Evolutionary conservation across 352 stramenopile species (phyloP).

Genomic region (Phytophthora meadii): DNA sequence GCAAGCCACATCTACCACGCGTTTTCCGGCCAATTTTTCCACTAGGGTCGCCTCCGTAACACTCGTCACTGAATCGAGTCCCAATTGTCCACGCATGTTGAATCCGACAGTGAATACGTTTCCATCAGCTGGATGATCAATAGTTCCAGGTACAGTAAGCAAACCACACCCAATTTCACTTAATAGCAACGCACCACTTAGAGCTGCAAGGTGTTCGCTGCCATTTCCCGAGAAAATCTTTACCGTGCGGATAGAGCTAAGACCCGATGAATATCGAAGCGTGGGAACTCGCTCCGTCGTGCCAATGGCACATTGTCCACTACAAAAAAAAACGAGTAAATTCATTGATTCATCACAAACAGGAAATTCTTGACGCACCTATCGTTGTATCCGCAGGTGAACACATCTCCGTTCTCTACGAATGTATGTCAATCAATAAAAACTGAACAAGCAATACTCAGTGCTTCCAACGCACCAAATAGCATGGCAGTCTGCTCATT

Average conservation of each 20-base stretch:
- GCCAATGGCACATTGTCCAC: conserved; percentile 91
- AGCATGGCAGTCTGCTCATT: conserved; percentile 94
- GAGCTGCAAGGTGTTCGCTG: conserved; percentile 90
- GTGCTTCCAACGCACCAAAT: conserved; percentile 43
- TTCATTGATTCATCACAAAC: not conserved
- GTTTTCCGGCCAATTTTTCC: conserved; percentile 45
- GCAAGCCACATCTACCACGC: conserved; percentile 85
- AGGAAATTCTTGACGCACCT: conserved; percentile 45
- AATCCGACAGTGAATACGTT: conserved; percentile 92
- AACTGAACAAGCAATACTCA: not conserved
- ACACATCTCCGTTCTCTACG: conserved; percentile 79
- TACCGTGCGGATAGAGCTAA: conserved; percentile 67
- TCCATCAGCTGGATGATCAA: conserved; percentile 58
- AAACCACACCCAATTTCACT: not conserved
- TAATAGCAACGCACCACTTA: conserved; percentile 57
- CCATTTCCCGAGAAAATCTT: conserved; percentile 92
- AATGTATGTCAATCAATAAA: conserved; percentile 2
- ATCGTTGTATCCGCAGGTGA: conserved; percentile 93
- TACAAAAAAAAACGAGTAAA: conserved; percentile 18
- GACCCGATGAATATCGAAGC: conserved; percentile 52
- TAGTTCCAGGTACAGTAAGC: not conserved
- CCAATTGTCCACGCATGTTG: conserved; percentile 92
- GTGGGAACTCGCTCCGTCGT: conserved; percentile 75
- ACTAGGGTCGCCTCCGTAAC: conserved; percentile 64
- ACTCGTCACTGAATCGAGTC: conserved; percentile 75